A percentile compares a stretch with the other conserved stretches of the same genome.
These are phyloP conservation scores for Hysterium pulicare DNA, from an alignment of 2,329 filamentous ascomycete genomes.

Conservation along the genomic window DNA sequence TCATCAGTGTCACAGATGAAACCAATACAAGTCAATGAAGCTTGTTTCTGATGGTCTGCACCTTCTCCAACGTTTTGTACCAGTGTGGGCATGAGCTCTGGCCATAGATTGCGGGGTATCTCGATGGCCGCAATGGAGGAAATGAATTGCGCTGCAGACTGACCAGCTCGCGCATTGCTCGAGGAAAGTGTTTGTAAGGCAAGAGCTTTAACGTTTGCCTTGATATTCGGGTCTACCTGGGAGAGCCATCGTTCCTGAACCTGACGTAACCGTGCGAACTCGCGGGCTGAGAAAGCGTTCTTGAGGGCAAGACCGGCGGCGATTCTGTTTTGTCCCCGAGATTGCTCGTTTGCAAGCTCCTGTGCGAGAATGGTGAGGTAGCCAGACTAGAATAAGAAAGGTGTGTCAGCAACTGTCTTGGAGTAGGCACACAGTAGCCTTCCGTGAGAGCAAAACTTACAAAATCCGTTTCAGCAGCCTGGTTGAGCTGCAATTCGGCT, in stretches of 20 bases:
- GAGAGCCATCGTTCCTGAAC: constrained; percentile 92
- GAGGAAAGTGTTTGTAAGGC: constrained; percentile 85
- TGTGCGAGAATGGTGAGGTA: constrained; percentile 91
- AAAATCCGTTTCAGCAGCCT: constrained; percentile 93
- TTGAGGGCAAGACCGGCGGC: constrained; percentile 96
- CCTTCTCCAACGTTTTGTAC: constrained; percentile 92
- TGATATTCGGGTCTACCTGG: constrained; percentile 76
- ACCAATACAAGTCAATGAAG: constrained; percentile 92
- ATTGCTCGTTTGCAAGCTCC: constrained; percentile 84
- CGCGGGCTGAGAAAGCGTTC: constrained; percentile 95
- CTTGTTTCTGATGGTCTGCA: constrained; percentile 84
- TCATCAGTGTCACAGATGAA: constrained; percentile 98
- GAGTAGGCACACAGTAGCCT: constrained; percentile 29
- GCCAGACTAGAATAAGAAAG: constrained; percentile 61
- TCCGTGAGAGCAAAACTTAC: constrained; percentile 55
- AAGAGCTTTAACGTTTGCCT: constrained; percentile 81
- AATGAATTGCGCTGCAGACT: constrained; percentile 90
- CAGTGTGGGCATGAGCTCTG: constrained; percentile 80
- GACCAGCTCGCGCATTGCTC: constrained; percentile 75
- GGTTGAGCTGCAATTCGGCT: constrained; percentile 89
- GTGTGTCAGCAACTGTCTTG: constrained; percentile 16
- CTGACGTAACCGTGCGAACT: constrained; percentile 80
- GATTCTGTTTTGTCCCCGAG: constrained; percentile 79
- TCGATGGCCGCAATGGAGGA: constrained; percentile 93
- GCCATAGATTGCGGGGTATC: constrained; percentile 89